phyloP scores from a whole-genome alignment of 768 basidiomycete species.

The Chiua virens region DNA sequence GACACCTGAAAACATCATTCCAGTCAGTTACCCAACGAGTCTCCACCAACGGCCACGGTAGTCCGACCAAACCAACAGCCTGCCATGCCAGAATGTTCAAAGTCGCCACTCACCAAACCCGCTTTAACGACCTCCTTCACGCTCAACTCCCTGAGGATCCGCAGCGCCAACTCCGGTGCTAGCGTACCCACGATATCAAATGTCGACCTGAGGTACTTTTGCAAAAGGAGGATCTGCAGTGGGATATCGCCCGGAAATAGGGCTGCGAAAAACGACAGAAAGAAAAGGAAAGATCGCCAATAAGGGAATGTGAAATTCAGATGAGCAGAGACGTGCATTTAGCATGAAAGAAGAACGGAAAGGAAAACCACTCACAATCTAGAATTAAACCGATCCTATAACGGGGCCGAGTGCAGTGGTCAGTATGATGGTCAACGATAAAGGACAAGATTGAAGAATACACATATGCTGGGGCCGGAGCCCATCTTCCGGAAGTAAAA shows the following conservation, averaged over 20 bases:
- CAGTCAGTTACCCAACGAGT: neutral
- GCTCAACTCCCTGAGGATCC: slow-evolving; percentile 57
- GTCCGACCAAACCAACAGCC: neutral
- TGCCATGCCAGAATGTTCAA: neutral
- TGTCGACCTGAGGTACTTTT: slow-evolving; percentile 80
- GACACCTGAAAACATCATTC: slow-evolving; percentile 34
- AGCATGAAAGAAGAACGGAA: neutral
- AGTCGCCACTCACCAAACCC: slow-evolving; percentile 28
- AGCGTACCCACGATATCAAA: slow-evolving; percentile 80
- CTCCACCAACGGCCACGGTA: neutral
- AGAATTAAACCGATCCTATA: slow-evolving; percentile 31
- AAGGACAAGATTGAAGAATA: neutral
- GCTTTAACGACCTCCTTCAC: slow-evolving; percentile 63
- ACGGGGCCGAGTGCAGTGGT: neutral
- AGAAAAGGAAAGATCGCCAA: slow-evolving; percentile 7
- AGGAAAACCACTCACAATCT: slow-evolving; percentile 19
- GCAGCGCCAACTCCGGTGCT: slow-evolving; percentile 61
- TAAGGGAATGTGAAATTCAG: neutral
- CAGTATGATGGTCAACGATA: slow-evolving; percentile 1
- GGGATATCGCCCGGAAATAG: slow-evolving; percentile 84
- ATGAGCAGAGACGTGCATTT: neutral
- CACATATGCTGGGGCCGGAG: neutral
- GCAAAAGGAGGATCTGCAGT: slow-evolving; percentile 78
- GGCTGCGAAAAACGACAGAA: slow-evolving; percentile 39
- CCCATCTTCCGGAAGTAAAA: neutral